These are phyloP conservation scores for Cyanodermella asteris DNA, from an alignment of 2,329 filamentous ascomycete genomes.

Conservation along the genomic window DNA sequence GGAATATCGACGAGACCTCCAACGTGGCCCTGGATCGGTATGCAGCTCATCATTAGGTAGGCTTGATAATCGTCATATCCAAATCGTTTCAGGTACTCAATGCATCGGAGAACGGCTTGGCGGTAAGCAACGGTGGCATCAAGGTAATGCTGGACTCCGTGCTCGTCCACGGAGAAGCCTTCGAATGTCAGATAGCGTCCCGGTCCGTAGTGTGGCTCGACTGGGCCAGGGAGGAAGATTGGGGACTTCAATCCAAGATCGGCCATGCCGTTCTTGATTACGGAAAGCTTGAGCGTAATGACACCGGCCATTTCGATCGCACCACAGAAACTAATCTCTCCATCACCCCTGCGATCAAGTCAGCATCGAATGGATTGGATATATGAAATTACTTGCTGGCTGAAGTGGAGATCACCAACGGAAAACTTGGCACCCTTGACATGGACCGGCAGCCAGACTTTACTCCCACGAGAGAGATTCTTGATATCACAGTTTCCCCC, in stretches of 20 bases:
- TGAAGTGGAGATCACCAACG: slow-evolving; percentile 75
- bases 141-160: slow-evolving; percentile 75
- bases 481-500: slow-evolving; percentile 88
- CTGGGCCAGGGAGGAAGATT: slow-evolving; percentile 68
- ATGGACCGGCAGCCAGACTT: slow-evolving; percentile 74
- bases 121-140: slow-evolving; percentile 73
- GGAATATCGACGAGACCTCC: slow-evolving; percentile 82
- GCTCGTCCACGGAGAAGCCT: slow-evolving; percentile 72
- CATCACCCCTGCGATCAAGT: slow-evolving; percentile 47
- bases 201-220: slow-evolving; percentile 71
- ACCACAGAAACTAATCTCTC: slow-evolving; percentile 72
- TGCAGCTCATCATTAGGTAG: slow-evolving; percentile 61
- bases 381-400: slow-evolving; percentile 22
- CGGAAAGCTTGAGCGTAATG: slow-evolving; percentile 75
- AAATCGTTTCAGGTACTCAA: slow-evolving; percentile 59
- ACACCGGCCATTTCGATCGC: slow-evolving; percentile 88
- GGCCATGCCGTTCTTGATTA: slow-evolving; percentile 60
- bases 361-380: background rate
- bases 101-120: slow-evolving; percentile 54
- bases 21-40: slow-evolving; percentile 50
- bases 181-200: slow-evolving; percentile 69
- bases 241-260: slow-evolving; percentile 60
- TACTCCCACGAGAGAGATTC: slow-evolving; percentile 56
- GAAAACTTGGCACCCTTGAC: slow-evolving; percentile 73
- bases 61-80: slow-evolving; percentile 55